Percentiles rank a stretch among this genome's conserved stretches.
These are phyloP conservation scores for Metarhizium album DNA, from an alignment of 2,329 filamentous ascomycete genomes.

Conservation along the genomic window DNA sequence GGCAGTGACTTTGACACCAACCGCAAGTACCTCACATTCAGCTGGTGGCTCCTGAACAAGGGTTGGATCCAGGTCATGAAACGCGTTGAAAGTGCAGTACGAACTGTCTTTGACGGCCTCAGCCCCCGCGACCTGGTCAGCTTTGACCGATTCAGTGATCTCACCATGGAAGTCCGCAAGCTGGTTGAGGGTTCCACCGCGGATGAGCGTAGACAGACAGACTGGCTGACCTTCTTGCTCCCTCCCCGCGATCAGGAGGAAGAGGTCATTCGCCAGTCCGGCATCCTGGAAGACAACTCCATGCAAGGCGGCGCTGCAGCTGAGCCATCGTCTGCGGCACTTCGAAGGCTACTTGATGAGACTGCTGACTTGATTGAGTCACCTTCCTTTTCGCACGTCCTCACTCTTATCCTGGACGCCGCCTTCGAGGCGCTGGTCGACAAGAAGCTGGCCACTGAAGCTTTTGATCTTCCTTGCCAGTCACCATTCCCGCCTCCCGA, in stretches of 20 bases:
- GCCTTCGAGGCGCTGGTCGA: constrained; percentile 80
- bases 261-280: constrained; percentile 75
- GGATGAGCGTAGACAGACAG: constrained; percentile 31
- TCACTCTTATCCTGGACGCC: constrained; percentile 76
- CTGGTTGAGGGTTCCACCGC: constrained; percentile 59
- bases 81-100: constrained; percentile 75
- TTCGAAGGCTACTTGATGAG: constrained; percentile 84
- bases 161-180: constrained; percentile 75
- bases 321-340: constrained; percentile 40
- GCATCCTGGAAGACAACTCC: constrained; percentile 50
- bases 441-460: constrained; percentile 64
- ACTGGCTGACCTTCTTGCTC: constrained; percentile 78
- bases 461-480: constrained; percentile 50
- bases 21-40: constrained; percentile 86
- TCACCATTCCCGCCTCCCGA: constrained; percentile 32
- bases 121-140: constrained; percentile 84
- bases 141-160: constrained; percentile 65
- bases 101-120: constrained; percentile 77
- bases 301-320: constrained; percentile 22
- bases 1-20: constrained; percentile 96
- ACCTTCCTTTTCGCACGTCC: constrained; percentile 76
- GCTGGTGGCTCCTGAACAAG: constrained; percentile 92
- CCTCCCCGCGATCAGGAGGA: constrained; percentile 71
- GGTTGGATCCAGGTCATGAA: constrained; percentile 78
- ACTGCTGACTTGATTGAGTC: constrained; percentile 94